Evolutionary conservation across 2,329 filamentous ascomycete species (phyloP).

Genomic region (Scolecobasidium constrictum): DNA sequence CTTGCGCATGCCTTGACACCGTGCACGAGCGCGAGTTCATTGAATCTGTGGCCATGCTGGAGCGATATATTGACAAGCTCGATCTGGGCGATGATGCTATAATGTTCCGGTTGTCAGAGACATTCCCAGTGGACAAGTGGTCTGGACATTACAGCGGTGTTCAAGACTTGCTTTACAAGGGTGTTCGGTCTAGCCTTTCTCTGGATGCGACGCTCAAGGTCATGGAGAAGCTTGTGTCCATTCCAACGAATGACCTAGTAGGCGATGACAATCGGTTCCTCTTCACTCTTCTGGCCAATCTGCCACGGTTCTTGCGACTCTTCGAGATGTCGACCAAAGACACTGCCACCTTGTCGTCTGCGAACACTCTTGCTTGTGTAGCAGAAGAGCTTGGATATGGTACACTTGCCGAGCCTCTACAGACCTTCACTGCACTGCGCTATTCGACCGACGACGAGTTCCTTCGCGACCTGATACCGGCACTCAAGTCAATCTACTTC

Average conservation of each 20-base stretch:
- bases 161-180: constrained; percentile 80
- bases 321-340: constrained; percentile 57
- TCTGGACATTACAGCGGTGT: constrained; percentile 81
- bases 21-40: constrained; percentile 94
- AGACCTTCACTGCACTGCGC: constrained; percentile 56
- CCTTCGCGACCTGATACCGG: constrained; percentile 58
- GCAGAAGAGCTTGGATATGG: constrained; percentile 62
- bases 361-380: constrained; percentile 58
- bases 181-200: constrained; percentile 74
- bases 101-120: constrained; percentile 61
- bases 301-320: constrained; percentile 72
- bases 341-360: constrained; percentile 41
- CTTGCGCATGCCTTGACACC: constrained; percentile 88
- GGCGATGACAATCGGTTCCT: constrained; percentile 75
- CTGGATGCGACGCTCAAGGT: constrained; percentile 67
- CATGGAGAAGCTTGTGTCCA: constrained; percentile 64
- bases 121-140: constrained; percentile 68
- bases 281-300: constrained; percentile 81
- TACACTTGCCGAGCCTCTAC: constrained; percentile 57
- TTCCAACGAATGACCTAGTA: constrained; percentile 71
- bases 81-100: constrained; percentile 64
- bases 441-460: constrained; percentile 66
- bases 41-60: constrained; percentile 83
- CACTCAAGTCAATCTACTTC: constrained; percentile 68
- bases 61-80: constrained; percentile 73